Evolutionary conservation across 352 stramenopile genomes (phyloP), one percentile per base, ranked within the genome.

Genomic region (Phytopythium aichiense): DNA sequence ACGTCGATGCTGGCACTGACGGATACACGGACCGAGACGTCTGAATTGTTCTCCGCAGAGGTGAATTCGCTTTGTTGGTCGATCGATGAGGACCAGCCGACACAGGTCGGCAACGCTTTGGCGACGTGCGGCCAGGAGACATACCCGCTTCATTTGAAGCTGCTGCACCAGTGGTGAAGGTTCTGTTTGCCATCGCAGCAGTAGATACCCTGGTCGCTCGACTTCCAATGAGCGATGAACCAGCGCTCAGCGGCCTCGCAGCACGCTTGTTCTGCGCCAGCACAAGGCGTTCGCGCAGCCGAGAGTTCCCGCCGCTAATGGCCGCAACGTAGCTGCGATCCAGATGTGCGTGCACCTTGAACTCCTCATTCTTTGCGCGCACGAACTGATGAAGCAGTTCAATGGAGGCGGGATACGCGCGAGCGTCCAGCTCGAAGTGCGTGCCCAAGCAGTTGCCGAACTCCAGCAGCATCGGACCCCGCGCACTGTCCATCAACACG

Each of bases 371-470:
- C 53, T 94, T 94, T 20, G 70, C 53, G 15, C 76, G 31, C 11
- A 81, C 66, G 52, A 85, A 94, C 63, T 88, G 89, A 2, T 66
- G 66, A 53, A 94, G 28, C 25, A 91, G 52, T 40, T 67, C 62
- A 4, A 71, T 48, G 9, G 70, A 81, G 62, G 82, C 79, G 0
- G 78, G 73, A 51, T 94, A 90, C 53, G 88, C 81, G 7, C 54
- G 64, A 9, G 57, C 56, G 20, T 61, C 67, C 22, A 93, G 60
- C 46, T 66, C 53, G 51, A 94, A 94, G 71, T 94, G 86, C 0
- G 71, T 64, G 11, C 86, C 84, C 0, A 92, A 58, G 56, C 79
- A 83, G 63, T 94, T 92, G 65, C 86, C 81, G 69, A 92, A 94
- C 60, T 92, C 86, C 7, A 92, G 58, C n/a, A 94, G 51, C 77